Evolutionary conservation across 1,284 basidiomycete species (phyloP).

Genomic region (Rhodotorula sp.): DNA sequence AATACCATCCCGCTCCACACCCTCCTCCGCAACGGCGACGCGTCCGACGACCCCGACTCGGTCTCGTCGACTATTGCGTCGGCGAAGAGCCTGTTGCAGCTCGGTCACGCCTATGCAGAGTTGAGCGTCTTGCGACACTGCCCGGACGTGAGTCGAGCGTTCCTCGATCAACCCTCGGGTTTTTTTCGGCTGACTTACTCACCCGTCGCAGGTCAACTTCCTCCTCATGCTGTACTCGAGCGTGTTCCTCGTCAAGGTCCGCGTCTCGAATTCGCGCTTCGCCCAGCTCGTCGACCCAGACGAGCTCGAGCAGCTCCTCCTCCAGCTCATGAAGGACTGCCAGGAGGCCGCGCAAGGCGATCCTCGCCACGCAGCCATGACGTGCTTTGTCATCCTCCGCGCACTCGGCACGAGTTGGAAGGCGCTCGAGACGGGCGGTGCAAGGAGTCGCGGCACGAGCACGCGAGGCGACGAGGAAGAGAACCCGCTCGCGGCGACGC

Average conservation of each 20-base stretch:
- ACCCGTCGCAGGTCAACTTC: conserved; percentile 27
- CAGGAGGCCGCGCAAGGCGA: conserved; percentile 21
- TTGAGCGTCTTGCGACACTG: conserved; percentile 32
- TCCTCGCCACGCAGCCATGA: conserved; percentile 24
- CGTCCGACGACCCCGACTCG: conserved; percentile 25
- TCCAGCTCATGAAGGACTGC: conserved; percentile 30
- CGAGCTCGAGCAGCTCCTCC: conserved; percentile 26
- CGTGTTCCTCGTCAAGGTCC: conserved; percentile 38
- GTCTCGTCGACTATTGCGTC: conserved; percentile 29
- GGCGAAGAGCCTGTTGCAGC: conserved; percentile 21
- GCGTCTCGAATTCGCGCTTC: conserved; percentile 37
- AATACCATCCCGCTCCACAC: conserved; percentile 37
- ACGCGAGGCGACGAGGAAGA: background rate
- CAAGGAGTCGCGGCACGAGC: conserved; percentile 3
- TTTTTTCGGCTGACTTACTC: no score
- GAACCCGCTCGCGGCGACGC: background rate
- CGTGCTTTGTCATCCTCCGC: conserved; percentile 18
- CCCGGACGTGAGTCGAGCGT: conserved; percentile 23
- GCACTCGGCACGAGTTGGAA: conserved; percentile 29
- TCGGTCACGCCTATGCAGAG: conserved; percentile 33
- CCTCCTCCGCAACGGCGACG: conserved; percentile 31
- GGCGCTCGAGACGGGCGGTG: conserved; percentile 18
- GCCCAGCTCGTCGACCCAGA: conserved; percentile 25
- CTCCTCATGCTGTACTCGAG: conserved; percentile 36
- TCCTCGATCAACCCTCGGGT: background rate